Evolutionary conservation across 2,329 filamentous ascomycete species (phyloP).

Genomic region (Hypoxylon sp.): DNA sequence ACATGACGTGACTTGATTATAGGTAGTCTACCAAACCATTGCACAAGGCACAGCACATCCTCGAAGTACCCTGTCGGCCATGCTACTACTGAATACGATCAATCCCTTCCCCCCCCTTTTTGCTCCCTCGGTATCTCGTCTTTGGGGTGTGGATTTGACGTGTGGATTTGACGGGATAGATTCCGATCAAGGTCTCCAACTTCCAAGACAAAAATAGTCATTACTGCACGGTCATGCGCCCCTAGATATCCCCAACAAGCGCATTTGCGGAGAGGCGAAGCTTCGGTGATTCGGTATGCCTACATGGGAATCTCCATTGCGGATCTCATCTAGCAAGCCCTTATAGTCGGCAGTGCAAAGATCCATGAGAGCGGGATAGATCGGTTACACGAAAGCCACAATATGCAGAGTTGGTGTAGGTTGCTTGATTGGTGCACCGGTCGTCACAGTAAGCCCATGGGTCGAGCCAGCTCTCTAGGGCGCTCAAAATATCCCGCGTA

Average conservation of each 20-base stretch:
- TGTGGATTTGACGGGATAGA: constrained; percentile 12
- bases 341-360: constrained; percentile 28
- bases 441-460: constrained; percentile 46
- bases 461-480: constrained; percentile 22
- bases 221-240: constrained; percentile 34
- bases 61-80: constrained; percentile 21
- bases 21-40: constrained; percentile 40
- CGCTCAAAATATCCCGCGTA: constrained; percentile 37
- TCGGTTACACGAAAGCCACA: constrained; percentile 39
- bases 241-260: constrained; percentile 38
- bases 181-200: constrained; percentile 18
- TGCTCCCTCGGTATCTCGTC: constrained; percentile 24
- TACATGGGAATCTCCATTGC: constrained; percentile 31
- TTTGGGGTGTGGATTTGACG: constrained; percentile 17
- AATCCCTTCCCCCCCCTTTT: constrained; percentile 3
- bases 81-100: constrained; percentile 16
- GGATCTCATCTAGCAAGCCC: constrained; percentile 34
- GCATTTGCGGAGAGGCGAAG: constrained; percentile 18
- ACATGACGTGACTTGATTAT: constrained; percentile 36
- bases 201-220: constrained; percentile 13
- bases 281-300: constrained; percentile 39
- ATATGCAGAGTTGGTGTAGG: constrained; percentile 28
- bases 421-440: constrained; percentile 36
- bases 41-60: constrained; percentile 19
- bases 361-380: constrained; percentile 18